These are phyloP conservation scores for Saccharomyces hybrid DNA, from an alignment of 1,139 yeast genomes.

Conservation along the genomic window DNA sequence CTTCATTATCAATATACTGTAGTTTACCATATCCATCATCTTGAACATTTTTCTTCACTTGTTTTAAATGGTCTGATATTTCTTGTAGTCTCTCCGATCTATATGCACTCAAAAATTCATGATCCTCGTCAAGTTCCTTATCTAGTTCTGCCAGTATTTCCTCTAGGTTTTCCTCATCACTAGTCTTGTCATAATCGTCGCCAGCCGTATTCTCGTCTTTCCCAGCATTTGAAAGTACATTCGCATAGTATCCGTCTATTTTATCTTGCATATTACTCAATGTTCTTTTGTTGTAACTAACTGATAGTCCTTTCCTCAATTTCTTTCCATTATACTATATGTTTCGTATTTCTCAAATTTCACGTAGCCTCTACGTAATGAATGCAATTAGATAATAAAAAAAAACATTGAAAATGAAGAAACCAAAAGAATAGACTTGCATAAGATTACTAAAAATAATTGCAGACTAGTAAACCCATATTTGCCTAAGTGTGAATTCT, in stretches of 20 bases:
- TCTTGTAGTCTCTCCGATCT: slow-evolving; percentile 61
- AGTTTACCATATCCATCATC: slow-evolving; percentile 40
- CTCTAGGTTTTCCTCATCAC: slow-evolving; percentile 39
- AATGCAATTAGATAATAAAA: too few species aligned
- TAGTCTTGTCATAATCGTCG: slow-evolving; percentile 25
- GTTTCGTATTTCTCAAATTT: background rate
- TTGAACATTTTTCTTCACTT: slow-evolving; percentile 34
- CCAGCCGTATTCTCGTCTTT: background rate
- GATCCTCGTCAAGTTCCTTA: slow-evolving; percentile 55
- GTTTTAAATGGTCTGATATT: slow-evolving; percentile 42
- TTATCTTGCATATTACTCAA: background rate
- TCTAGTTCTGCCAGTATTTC: slow-evolving; percentile 47
- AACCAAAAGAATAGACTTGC: background rate
- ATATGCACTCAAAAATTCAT: slow-evolving; percentile 53
- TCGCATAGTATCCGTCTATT: background rate
- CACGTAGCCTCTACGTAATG: too few species aligned
- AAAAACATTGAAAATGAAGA: too few species aligned
- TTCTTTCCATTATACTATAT: background rate
- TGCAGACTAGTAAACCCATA: background rate
- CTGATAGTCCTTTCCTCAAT: background rate
- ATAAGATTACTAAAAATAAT: background rate
- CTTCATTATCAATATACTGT: slow-evolving; percentile 41
- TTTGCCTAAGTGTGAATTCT: background rate
- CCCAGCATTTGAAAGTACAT: background rate
- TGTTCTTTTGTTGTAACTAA: background rate